Evolutionary conservation across 106 monocot genomes (phyloP).

Genomic region (Iris macrosiphon): DNA sequence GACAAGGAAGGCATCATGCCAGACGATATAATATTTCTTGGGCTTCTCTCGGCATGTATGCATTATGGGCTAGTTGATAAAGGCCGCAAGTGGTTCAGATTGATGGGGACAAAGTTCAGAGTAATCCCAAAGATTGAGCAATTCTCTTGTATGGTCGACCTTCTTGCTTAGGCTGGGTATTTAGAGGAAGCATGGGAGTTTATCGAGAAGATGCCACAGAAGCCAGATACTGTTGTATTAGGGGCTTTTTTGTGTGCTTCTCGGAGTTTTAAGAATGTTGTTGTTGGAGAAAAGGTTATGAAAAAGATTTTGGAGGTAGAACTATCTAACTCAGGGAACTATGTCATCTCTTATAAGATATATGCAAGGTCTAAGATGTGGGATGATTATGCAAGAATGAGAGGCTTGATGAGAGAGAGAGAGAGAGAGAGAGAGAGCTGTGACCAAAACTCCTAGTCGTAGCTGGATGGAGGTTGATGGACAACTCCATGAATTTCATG

Average conservation of each 20-base stretch:
- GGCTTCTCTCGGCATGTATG: constrained; percentile 82
- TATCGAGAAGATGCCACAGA: constrained; percentile 40
- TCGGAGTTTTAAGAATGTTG: constrained; percentile 47
- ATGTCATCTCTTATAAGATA: constrained; percentile 76
- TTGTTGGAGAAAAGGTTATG: constrained; percentile 68
- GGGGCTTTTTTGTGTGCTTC: constrained; percentile 75
- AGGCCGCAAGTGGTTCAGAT: constrained; percentile 60
- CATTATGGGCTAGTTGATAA: constrained; percentile 67
- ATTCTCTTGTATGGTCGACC: constrained; percentile 85
- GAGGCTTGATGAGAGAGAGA: constrained; percentile 85
- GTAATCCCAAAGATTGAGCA: constrained; percentile 78
- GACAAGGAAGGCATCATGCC: constrained; percentile 35
- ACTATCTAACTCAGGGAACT: constrained; percentile 81
- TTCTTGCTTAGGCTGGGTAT: constrained; percentile 63
- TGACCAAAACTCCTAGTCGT: constrained; percentile 74
- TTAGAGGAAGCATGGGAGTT: constrained; percentile 77
- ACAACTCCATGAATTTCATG: constrained; percentile 65
- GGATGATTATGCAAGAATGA: constrained; percentile 83
- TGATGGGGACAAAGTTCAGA: constrained; percentile 37
- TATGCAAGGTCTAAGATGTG: constrained; percentile 60
- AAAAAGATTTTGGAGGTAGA: constrained; percentile 62
- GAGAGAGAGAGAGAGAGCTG: no score
- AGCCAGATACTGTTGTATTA: constrained; percentile 59
- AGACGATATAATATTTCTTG: constrained; percentile 73
- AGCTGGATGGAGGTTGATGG: constrained; percentile 80